Evolutionary conservation across 2,329 filamentous ascomycete species (phyloP), one percentile per base, ranked within the genome.

Genomic region (Sphaerulina vaccinii): DNA sequence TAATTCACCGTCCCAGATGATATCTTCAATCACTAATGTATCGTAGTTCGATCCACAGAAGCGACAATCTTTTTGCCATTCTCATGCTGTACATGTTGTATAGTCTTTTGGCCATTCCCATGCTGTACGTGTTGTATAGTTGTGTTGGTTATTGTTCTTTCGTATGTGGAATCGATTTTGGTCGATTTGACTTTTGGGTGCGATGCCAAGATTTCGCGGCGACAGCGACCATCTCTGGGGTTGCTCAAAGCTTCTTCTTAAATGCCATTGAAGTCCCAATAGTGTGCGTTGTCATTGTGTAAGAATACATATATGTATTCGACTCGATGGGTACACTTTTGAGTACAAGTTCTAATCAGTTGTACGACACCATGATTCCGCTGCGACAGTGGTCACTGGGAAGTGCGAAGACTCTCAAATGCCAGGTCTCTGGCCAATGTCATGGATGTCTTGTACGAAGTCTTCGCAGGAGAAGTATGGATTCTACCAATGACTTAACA

Each of bases 11-110:
- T 4, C 24, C 23, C 15, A 32, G 4, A 5, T 5, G 9, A 38
- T 3, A 13, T 7, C 2, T 5, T 5, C 2, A 3, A 16, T 22
- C 4, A n/a, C 29, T 37, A 16, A 42, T 21, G n/a, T 6, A 11
- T 1, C 3, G 18, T 18, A 51, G 47, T 53, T 53, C 51, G 51
- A 53, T 53, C 51, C 51, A 53, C 51, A 53, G 51, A 53, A 40
- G 51, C 51, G 51, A 53, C 51, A 53, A 13, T 33, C 22, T 48
- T 49, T 54, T 54, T 49, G 42, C 23, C n/a, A 1, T 23, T 40
- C 21, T 23, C 16, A 19, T 9, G 10, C 35, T 18, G 16, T 11
- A n/a, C n/a, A n/a, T n/a, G n/a, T n/a, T n/a, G n/a, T n/a, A n/a
- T n/a, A n/a, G n/a, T n/a, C n/a, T n/a, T n/a, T n/a, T n/a, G n/a